Percentiles rank a stretch among this genome's conserved stretches.
Conservation (phyloP, 2,329 filamentous ascomycete species). For the Pyrenophora teres region DNA sequence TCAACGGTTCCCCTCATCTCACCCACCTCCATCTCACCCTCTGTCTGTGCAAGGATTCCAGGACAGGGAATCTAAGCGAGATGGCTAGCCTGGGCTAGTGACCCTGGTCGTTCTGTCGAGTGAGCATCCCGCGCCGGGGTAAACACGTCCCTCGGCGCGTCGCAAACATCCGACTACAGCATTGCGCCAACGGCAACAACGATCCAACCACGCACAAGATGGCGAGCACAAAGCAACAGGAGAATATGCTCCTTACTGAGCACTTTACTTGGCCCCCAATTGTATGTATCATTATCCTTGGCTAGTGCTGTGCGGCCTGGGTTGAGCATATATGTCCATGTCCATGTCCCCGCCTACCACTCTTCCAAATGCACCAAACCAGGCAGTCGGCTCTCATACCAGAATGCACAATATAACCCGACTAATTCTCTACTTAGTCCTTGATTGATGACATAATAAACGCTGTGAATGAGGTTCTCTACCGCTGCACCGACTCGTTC, state of each 20-base stretch:
- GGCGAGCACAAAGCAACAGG: conserved; percentile 52
- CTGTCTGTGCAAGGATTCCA: neutral
- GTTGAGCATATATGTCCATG: too few relatives aligned
- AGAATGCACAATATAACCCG: too few relatives aligned
- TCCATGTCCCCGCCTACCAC: conserved; percentile 9
- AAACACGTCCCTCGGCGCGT: conserved; percentile 30
- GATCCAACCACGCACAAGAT: conserved; percentile 32
- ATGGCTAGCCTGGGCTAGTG: conserved; percentile 7
- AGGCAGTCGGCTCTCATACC: too few relatives aligned
- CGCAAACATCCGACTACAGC: conserved; percentile 22
- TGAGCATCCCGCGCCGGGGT: conserved; percentile 17
- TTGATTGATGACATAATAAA: conserved; percentile 99
- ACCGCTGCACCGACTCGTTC: conserved; percentile 84
- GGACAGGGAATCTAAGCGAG: conserved; percentile 4
- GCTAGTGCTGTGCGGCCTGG: too few relatives aligned
- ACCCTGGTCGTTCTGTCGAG: conserved; percentile 12
- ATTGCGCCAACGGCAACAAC: conserved; percentile 15
- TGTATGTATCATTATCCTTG: conserved; percentile 56
- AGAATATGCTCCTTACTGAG: conserved; percentile 78
- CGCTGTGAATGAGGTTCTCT: conserved; percentile 89
- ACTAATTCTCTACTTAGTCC: conserved; percentile 59
- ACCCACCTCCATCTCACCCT: neutral
- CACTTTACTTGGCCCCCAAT: conserved; percentile 94
- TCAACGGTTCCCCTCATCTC: neutral
- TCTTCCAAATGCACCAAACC: neutral